phyloP scores from a whole-genome alignment of 495 filamentous ascomycete species.

The Trichodelitschia bisporula region DNA sequence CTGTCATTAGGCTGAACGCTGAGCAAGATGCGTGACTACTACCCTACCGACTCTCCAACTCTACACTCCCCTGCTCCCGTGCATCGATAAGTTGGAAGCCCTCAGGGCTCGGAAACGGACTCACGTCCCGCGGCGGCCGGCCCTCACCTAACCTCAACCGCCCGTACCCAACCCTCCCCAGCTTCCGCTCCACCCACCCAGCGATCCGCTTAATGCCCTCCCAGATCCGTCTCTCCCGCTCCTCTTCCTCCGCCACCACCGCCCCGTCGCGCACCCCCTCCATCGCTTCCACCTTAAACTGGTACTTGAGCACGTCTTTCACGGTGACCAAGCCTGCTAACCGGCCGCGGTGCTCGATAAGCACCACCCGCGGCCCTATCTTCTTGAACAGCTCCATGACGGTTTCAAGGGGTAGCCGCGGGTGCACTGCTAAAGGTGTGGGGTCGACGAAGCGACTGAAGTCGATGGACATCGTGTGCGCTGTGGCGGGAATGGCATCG shows the following conservation, averaged over 20 bases:
- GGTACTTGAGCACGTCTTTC: slow-evolving; percentile 93
- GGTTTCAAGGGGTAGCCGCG: slow-evolving; percentile 76
- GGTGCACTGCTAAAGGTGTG: slow-evolving; percentile 78
- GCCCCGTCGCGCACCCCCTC: slow-evolving; percentile 41
- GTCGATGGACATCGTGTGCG: slow-evolving; percentile 37
- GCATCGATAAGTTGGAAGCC: too few relatives aligned
- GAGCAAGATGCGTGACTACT: too few relatives aligned
- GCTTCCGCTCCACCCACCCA: slow-evolving; percentile 8
- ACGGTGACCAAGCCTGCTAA: slow-evolving; percentile 75
- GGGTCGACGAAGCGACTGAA: slow-evolving; percentile 76
- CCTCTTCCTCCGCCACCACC: slow-evolving; percentile 12
- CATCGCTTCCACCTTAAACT: slow-evolving; percentile 85
- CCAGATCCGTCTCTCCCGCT: slow-evolving; percentile 11
- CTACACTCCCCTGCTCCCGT: too few relatives aligned
- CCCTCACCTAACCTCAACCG: too few relatives aligned
- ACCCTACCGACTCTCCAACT: too few relatives aligned
- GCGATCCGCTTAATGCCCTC: slow-evolving; percentile 8
- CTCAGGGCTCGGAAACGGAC: too few relatives aligned
- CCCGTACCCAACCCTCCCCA: too few relatives aligned
- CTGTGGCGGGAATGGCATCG: slow-evolving; percentile 33
- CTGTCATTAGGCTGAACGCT: too few relatives aligned
- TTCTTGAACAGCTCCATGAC: slow-evolving; percentile 99
- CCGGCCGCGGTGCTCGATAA: slow-evolving; percentile 72
- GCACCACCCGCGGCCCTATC: slow-evolving; percentile 80
- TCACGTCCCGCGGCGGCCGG: too few relatives aligned